phyloP scores from a whole-genome alignment of 2,329 filamentous ascomycete genomes.

The Arthrobotrys megalospora region DNA sequence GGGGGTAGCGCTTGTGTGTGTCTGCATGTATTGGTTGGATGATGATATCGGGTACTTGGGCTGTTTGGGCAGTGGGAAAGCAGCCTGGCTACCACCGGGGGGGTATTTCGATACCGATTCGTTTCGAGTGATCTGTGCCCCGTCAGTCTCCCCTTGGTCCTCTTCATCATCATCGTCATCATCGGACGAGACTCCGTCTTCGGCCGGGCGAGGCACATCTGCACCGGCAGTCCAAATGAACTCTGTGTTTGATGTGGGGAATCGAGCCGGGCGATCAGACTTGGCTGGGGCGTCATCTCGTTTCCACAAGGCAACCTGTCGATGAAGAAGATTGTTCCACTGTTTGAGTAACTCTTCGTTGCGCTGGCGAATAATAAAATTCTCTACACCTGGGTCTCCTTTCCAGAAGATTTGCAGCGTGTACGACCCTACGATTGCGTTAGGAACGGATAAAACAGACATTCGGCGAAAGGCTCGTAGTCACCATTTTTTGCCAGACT shows the following conservation, averaged over 20 bases:
- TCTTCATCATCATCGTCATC: conserved; percentile 72
- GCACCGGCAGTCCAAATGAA: conserved; percentile 64
- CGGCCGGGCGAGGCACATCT: conserved; percentile 59
- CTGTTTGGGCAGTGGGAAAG: conserved; percentile 52
- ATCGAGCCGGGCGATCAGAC: conserved; percentile 39
- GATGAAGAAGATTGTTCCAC: conserved; percentile 75
- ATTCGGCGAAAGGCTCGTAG: conserved; percentile 51
- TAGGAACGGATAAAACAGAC: conserved; percentile 20
- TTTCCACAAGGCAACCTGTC: conserved; percentile 62
- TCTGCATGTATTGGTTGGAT: conserved; percentile 46
- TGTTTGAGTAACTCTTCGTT: conserved; percentile 95
- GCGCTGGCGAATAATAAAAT: conserved; percentile 92
- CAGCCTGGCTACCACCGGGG: conserved; percentile 27
- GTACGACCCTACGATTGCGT: conserved; percentile 79
- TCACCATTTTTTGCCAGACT: conserved; percentile 88
- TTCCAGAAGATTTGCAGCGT: conserved; percentile 99
- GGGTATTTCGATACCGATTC: conserved; percentile 65
- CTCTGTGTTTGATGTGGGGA: conserved; percentile 62
- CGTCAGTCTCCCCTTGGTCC: conserved; percentile 69
- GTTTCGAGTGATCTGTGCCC: conserved; percentile 2
- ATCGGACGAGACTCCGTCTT: conserved; percentile 50
- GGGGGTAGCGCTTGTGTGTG: conserved; percentile 64
- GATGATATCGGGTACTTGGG: conserved; percentile 58
- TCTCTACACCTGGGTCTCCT: conserved; percentile 93
- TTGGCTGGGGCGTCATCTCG: conserved; percentile 52